Evolutionary conservation across 164 flowering plant genomes (phyloP), one percentile per base, ranked within the genome.

Genomic region (Annona squamosa): DNA sequence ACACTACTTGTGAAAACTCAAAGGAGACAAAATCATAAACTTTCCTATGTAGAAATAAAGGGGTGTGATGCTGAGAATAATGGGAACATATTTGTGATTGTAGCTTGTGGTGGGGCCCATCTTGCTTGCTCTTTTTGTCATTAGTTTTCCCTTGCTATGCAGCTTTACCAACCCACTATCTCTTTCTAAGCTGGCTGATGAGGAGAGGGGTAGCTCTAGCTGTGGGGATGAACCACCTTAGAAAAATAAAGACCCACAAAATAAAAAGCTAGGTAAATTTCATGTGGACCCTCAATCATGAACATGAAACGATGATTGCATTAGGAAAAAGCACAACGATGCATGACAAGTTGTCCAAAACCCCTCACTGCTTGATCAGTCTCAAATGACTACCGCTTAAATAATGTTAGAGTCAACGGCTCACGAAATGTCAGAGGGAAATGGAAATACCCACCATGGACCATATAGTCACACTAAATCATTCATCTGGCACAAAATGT

Each of bases 21-120:
- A 18, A 76, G 83, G 85, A 73, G 86, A 85, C 89, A 84, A 67
- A 79, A 88, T 88, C 77, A 86, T 86, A 75, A 71, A 47, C 77
- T 48, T 69, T 87, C 67, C 73, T 78, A 68, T 12, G 62, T 73
- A 76, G 56, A 72, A 77, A 75, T 67, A 70, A 68, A 73, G 62
- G 76, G 79, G 69, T 68, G 48, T 74, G 72, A 71, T 78, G 77
- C 43, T 46, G 18, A 74, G 72, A 67, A 71, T 65, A 44, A 77
- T 61, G 77, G 76, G 71, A 44, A 74, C 67, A 67, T 48, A 65
- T 46, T 56, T 52, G 47, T 61, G 48, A 12, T 57, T 57, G 64
- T 59, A 41, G 68, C 18, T 43, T 57, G 65, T 77, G 74, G 71
- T 71, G 63, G 73, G 72, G 46, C 72, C 63, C 7, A 68, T 71